These are phyloP conservation scores for Chaetomium strumarium DNA, from an alignment of 2,329 filamentous ascomycete genomes.

Conservation along the genomic window DNA sequence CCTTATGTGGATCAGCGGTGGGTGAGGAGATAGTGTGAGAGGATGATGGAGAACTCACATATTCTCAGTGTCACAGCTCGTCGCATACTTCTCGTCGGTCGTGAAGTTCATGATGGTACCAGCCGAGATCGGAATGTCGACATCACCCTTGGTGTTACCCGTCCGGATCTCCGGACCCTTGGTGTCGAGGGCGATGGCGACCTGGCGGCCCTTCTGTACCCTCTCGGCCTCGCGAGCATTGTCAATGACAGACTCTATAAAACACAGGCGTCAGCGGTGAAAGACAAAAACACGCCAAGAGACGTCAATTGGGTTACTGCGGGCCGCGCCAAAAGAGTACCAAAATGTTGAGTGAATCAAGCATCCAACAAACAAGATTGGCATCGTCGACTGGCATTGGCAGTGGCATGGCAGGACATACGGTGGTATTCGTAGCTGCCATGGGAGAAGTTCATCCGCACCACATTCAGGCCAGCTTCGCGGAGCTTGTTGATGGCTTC, in stretches of 20 bases:
- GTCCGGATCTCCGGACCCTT: conserved; percentile 59
- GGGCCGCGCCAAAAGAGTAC: not conserved
- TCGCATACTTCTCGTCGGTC: conserved; percentile 89
- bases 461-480: conserved; percentile 87
- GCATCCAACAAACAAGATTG: conserved; percentile 1
- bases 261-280: conserved; percentile 44
- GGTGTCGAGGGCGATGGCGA: conserved; percentile 88
- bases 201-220: conserved; percentile 69
- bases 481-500: conserved; percentile 96
- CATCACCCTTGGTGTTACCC: conserved; percentile 67
- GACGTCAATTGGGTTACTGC: not conserved
- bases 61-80: conserved; percentile 78
- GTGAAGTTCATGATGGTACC: conserved; percentile 91
- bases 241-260: conserved; percentile 84
- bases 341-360: conserved; percentile 1
- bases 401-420: conserved; percentile 16
- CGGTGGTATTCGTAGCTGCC: conserved; percentile 71
- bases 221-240: conserved; percentile 84
- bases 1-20: conserved; percentile 41
- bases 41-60: conserved; percentile 58
- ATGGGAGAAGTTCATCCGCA: conserved; percentile 99
- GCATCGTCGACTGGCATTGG: not conserved
- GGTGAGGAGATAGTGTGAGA: not conserved
- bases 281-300: conserved; percentile 33
- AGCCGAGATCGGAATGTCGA: conserved; percentile 72